A percentile compares a stretch with the other conserved stretches of the same genome.
Conservation (phyloP, 345 rosid species). For the Eucalyptus marginata region DNA sequence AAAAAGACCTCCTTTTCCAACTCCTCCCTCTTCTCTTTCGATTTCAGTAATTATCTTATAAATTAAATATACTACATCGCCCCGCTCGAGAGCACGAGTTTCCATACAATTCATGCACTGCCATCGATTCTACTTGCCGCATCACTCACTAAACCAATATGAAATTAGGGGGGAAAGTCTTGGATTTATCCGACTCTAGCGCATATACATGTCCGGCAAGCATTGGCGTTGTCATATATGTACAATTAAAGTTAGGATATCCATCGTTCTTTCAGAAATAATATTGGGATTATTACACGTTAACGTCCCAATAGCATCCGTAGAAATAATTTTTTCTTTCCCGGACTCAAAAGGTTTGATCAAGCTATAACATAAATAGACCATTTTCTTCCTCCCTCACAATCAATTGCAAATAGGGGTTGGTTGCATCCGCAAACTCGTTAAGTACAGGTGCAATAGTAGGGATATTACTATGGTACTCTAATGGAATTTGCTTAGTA, state of each 20-base stretch:
- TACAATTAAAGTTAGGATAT: neutral
- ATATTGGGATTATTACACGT: neutral
- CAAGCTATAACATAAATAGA: neutral
- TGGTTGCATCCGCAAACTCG: neutral
- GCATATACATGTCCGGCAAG: neutral
- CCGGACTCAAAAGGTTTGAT: neutral
- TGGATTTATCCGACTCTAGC: neutral
- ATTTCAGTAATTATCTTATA: neutral
- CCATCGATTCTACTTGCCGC: neutral
- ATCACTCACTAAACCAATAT: neutral
- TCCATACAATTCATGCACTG: neutral
- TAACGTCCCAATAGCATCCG: neutral
- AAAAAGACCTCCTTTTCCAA: neutral
- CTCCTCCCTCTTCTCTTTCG: neutral
- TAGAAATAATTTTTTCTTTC: neutral
- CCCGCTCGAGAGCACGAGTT: neutral
- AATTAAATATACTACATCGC: neutral
- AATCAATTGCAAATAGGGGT: neutral
- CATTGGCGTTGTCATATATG: neutral
- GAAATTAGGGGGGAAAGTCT: neutral
- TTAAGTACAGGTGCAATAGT: neutral
- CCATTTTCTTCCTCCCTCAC: neutral
- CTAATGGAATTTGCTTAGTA: neutral
- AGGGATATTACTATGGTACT: neutral
- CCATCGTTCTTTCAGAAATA: neutral